These are phyloP conservation scores for Ilex aquifolium DNA, from an alignment of 257 asterid genomes.

Conservation along the genomic window DNA sequence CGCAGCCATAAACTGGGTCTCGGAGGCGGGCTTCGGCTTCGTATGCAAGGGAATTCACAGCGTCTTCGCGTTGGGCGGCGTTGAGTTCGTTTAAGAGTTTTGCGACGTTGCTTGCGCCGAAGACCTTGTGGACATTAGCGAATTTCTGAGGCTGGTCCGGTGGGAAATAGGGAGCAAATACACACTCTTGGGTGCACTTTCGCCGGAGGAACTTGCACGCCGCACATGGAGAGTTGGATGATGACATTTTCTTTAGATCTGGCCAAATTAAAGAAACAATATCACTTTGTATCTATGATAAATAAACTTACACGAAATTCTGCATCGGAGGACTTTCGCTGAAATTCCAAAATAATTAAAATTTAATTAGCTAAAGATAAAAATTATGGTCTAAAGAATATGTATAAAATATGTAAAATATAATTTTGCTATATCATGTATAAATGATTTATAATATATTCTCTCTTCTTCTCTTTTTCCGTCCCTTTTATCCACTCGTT, in stretches of 20 bases:
- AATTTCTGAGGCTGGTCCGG: slow-evolving; percentile 82
- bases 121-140: slow-evolving; percentile 74
- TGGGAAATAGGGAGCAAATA: slow-evolving; percentile 86
- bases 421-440: no score
- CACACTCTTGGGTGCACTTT: slow-evolving; percentile 90
- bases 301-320: no score
- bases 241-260: slow-evolving; percentile 46
- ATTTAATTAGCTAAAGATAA: no score
- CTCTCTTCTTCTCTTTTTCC: no score
- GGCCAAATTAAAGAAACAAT: no score
- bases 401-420: no score
- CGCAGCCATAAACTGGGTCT: slow-evolving; percentile 92
- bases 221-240: slow-evolving; percentile 81
- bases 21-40: slow-evolving; percentile 77
- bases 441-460: no score
- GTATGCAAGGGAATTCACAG: slow-evolving; percentile 72
- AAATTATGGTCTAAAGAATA: no score
- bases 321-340: no score
- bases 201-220: slow-evolving; percentile 87
- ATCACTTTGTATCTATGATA: no score
- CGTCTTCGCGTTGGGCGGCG: slow-evolving; percentile 62
- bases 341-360: no score
- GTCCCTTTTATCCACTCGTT: no score
- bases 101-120: slow-evolving; percentile 84
- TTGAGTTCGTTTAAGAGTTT: slow-evolving; percentile 70